Percentiles rank a stretch among this genome's conserved stretches.
phyloP scores from a whole-genome alignment of 2,329 filamentous ascomycete genomes.

The Parastagonospora avenae region DNA sequence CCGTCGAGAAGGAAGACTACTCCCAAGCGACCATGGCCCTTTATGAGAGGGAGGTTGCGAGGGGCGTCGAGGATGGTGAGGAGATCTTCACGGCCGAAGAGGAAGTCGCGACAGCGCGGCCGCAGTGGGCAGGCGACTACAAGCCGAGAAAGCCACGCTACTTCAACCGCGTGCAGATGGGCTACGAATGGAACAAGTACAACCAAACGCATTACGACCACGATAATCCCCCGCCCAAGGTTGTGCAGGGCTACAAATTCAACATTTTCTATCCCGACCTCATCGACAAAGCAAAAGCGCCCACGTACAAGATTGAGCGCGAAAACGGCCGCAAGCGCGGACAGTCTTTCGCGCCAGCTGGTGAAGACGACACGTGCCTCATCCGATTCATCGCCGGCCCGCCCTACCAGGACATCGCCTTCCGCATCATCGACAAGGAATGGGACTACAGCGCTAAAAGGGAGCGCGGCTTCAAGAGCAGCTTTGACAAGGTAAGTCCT shows the following conservation, averaged over 20 bases:
- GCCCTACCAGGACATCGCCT: constrained; percentile 95
- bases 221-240: constrained; percentile 95
- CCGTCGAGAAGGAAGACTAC: constrained; percentile 74
- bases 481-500: constrained; percentile 89
- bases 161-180: constrained; percentile 98
- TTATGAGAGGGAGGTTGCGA: constrained; percentile 90
- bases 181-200: constrained; percentile 99
- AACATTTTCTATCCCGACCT: constrained; percentile 99
- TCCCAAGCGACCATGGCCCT: constrained; percentile 86
- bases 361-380: constrained; percentile 95
- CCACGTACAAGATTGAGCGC: constrained; percentile 93
- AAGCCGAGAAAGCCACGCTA: constrained; percentile 90
- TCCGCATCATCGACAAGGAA: constrained; percentile 96
- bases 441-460: constrained; percentile 98
- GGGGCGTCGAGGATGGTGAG: constrained; percentile 89
- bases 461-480: constrained; percentile 93
- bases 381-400: constrained; percentile 95
- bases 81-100: constrained; percentile 95
- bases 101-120: constrained; percentile 68
- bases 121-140: constrained; percentile 83
- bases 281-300: constrained; percentile 91
- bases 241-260: constrained; percentile 99
- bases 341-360: constrained; percentile 89
- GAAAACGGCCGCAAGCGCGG: constrained; percentile 88
- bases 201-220: constrained; percentile 99